Evolutionary conservation across 2,329 filamentous ascomycete species (phyloP), one percentile per base, ranked within the genome.

Genomic region (Arthrobotrys conoides): DNA sequence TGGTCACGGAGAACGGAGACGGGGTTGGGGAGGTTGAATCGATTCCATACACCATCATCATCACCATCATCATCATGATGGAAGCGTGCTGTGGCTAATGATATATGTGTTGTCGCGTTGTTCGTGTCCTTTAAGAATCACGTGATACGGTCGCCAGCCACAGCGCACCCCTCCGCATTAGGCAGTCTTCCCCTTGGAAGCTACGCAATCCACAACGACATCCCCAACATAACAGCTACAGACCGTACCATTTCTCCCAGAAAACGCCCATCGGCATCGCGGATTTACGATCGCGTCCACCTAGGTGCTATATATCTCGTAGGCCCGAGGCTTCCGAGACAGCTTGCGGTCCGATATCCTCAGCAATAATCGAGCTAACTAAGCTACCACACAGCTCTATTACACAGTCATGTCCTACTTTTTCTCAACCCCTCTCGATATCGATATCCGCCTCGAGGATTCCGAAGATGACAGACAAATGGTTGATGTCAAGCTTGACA

Each of bases 401-500:
- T 6, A 6, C 83, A 85, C 81, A 82, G 12, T 10, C 57, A 97
- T 98, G 96, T 96, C 96, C 82, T 97, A 97, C 87, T 96, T 97
- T 87, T 99, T 98, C 88, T 94, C 94, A 82, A 97, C 95, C 77
- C 96, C 96, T 69, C 93, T 99, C 86, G 96, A 99, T 86, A 99
- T 99, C 87, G 96, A 99, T 87, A 92, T 99, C 84, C 94, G 98
- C 83, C 93, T 99, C 82, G 93, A 97, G 83, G 93, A 97, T 86
- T 91, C 91, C 85, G 96, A 98, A 86, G 81, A 82, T 79, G 93
- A 97, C 83, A 92, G 96, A 83, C 91, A 93, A 83, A 97, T 96
- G 86, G 94, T 99, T 81, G 96, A 99, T 84, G 93, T 97, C 86
- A 97, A 97, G 89, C 92, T 97, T 82, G 96, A 98, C 87, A 98